Evolutionary conservation across 768 basidiomycete genomes (phyloP).

Genomic region (Pleurotus giganteus): DNA sequence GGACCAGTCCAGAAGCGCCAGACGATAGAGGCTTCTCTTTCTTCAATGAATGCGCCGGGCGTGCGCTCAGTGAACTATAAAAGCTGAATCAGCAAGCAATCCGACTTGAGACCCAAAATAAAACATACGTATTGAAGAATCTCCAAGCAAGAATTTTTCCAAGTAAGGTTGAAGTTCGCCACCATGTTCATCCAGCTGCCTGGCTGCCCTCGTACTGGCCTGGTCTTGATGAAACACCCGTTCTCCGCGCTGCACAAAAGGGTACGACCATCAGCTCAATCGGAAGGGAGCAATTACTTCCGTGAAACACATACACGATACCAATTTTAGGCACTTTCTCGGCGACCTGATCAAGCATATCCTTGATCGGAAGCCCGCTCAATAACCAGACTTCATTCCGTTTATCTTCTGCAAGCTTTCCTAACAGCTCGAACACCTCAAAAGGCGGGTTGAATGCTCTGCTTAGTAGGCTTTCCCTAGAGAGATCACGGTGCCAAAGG

Average conservation of each 20-base stretch:
- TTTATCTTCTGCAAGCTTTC: slow-evolving; percentile 56
- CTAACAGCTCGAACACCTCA: slow-evolving; percentile 47
- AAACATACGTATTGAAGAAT: slow-evolving; percentile 71
- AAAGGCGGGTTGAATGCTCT: slow-evolving; percentile 27
- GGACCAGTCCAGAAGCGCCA: slow-evolving; percentile 81
- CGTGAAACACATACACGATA: slow-evolving; percentile 56
- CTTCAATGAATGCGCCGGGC: slow-evolving; percentile 81
- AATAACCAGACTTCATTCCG: slow-evolving; percentile 81
- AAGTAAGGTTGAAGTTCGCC: slow-evolving; percentile 70
- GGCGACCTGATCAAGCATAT: slow-evolving; percentile 62
- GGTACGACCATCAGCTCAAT: neutral
- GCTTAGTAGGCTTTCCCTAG: slow-evolving; percentile 37
- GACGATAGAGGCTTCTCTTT: slow-evolving; percentile 77
- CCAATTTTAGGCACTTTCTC: slow-evolving; percentile 65
- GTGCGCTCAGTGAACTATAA: slow-evolving; percentile 84
- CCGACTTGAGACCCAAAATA: neutral
- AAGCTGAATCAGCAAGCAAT: slow-evolving; percentile 2
- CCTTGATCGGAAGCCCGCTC: slow-evolving; percentile 68
- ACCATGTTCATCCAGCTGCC: slow-evolving; percentile 80
- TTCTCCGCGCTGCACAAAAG: slow-evolving; percentile 68
- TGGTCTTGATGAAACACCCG: slow-evolving; percentile 78
- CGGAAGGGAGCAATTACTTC: slow-evolving; percentile 1
- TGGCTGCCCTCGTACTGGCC: slow-evolving; percentile 16
- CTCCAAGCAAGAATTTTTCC: slow-evolving; percentile 80
- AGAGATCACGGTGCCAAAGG: slow-evolving; percentile 65